Percentiles rank a stretch among this genome's conserved stretches.
Conservation (phyloP, 179 eudicot genomes). For the Spinacia oleracea region DNA sequence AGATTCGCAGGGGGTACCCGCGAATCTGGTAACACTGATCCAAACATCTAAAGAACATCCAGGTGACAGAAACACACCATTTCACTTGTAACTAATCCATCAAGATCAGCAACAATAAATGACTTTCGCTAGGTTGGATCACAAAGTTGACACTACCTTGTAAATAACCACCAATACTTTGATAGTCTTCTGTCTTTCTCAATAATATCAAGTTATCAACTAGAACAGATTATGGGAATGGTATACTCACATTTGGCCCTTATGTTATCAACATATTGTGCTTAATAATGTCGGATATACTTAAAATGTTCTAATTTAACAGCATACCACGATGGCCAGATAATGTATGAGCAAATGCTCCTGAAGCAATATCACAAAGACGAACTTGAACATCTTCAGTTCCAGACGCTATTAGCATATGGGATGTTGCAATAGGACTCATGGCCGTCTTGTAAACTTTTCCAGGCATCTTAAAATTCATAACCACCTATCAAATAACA, state of each 20-base stretch:
- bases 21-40: too few species aligned
- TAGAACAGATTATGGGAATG: background rate
- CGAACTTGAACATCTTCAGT: conserved; percentile 99
- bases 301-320: background rate
- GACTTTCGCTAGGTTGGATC: background rate
- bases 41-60: background rate
- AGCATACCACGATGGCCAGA: conserved; percentile 98
- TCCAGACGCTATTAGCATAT: conserved; percentile 95
- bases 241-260: background rate
- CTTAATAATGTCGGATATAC: background rate
- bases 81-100: background rate
- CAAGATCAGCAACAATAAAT: background rate
- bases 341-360: conserved; percentile 95
- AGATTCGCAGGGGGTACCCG: too few species aligned
- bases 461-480: conserved; percentile 97
- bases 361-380: conserved; percentile 95
- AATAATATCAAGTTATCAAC: background rate
- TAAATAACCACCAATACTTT: background rate
- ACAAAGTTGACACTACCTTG: background rate
- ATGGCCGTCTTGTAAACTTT: conserved; percentile 91
- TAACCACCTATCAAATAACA: conserved; percentile 51
- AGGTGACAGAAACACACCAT: background rate
- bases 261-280: background rate
- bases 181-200: background rate
- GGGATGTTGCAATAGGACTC: conserved; percentile 82